phyloP scores from a whole-genome alignment of 495 filamentous ascomycete species.

The Symbiotaphrina buchneri region DNA sequence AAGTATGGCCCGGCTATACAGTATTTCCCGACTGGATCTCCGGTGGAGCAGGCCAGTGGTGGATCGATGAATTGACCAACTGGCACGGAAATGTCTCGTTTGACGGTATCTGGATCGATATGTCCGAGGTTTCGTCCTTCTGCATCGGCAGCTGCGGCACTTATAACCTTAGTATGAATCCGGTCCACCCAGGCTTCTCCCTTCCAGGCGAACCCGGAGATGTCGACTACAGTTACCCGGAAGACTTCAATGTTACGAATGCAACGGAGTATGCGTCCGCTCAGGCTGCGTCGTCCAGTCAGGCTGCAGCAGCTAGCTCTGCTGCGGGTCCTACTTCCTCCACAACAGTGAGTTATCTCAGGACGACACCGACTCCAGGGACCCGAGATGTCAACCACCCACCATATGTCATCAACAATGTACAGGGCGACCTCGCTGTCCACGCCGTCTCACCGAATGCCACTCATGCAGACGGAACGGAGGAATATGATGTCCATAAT shows the following conservation, averaged over 20 bases:
- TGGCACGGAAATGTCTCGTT: slow-evolving; percentile 35
- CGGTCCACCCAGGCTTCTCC: slow-evolving; percentile 40
- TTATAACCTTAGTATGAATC: slow-evolving; percentile 43
- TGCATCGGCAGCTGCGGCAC: slow-evolving; percentile 61
- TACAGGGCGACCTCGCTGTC: slow-evolving; percentile 45
- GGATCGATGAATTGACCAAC: slow-evolving; percentile 39
- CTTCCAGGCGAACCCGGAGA: slow-evolving; percentile 44
- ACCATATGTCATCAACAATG: slow-evolving; percentile 64
- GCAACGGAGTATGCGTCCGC: slow-evolving; percentile 40
- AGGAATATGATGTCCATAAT: slow-evolving; percentile 69
- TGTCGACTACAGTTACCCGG: slow-evolving; percentile 39
- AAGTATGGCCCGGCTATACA: slow-evolving; percentile 43
- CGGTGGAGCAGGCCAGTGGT: slow-evolving; percentile 37
- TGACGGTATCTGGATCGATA: slow-evolving; percentile 41
- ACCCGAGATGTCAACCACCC: slow-evolving; percentile 58
- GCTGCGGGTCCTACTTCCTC: slow-evolving; percentile 14
- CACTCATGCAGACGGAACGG: slow-evolving; percentile 45
- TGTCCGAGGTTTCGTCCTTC: slow-evolving; percentile 53
- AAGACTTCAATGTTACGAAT: slow-evolving; percentile 50
- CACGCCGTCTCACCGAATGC: slow-evolving; percentile 61
- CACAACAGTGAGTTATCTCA: slow-evolving; percentile 24
- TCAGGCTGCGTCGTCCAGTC: slow-evolving; percentile 25
- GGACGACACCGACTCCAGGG: slow-evolving; percentile 42
- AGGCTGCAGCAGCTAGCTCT: slow-evolving; percentile 20
- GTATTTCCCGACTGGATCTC: slow-evolving; percentile 43